Conservation (phyloP, 2,329 filamentous ascomycete species). For the Aspergillus amoenus region DNA sequence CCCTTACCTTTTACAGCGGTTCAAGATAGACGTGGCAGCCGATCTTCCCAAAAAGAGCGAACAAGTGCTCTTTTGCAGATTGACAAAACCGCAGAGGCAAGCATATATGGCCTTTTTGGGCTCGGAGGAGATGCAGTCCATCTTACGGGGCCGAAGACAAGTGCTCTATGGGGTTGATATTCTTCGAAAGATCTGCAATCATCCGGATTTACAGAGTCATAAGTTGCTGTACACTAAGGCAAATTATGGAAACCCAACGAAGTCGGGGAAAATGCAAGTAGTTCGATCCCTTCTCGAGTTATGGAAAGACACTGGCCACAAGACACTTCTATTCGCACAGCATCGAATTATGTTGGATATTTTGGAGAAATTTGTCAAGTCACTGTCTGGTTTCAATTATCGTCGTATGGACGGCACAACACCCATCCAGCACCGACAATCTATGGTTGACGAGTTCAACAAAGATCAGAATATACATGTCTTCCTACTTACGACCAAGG, state of each 20-base stretch:
- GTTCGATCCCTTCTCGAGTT: conserved; percentile 82
- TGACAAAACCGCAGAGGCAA: conserved; percentile 75
- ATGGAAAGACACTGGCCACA: conserved; percentile 91
- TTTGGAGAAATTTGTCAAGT: conserved; percentile 74
- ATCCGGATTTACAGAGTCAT: conserved; percentile 82
- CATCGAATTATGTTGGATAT: conserved; percentile 95
- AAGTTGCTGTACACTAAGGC: conserved; percentile 57
- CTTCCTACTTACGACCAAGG: conserved; percentile 92
- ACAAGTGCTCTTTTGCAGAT: conserved; percentile 91
- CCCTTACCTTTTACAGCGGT: conserved; percentile 85
- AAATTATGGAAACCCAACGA: conserved; percentile 71
- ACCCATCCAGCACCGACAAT: conserved; percentile 81
- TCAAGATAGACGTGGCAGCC: conserved; percentile 90
- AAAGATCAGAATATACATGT: conserved; percentile 74
- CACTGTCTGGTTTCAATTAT: conserved; percentile 70
- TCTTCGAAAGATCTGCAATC: conserved; percentile 94
- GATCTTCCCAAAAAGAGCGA: conserved; percentile 95
- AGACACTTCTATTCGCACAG: conserved; percentile 89
- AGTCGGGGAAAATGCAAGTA: conserved; percentile 95
- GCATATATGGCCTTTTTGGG: conserved; percentile 78
- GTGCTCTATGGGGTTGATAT: conserved; percentile 88
- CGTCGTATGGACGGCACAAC: conserved; percentile 93
- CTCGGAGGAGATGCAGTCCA: conserved; percentile 83
- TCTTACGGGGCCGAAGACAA: conserved; percentile 71
- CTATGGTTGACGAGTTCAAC: conserved; percentile 91